Conservation (phyloP, 2,329 filamentous ascomycete genomes). For the Incumbomyces lentus region DNA sequence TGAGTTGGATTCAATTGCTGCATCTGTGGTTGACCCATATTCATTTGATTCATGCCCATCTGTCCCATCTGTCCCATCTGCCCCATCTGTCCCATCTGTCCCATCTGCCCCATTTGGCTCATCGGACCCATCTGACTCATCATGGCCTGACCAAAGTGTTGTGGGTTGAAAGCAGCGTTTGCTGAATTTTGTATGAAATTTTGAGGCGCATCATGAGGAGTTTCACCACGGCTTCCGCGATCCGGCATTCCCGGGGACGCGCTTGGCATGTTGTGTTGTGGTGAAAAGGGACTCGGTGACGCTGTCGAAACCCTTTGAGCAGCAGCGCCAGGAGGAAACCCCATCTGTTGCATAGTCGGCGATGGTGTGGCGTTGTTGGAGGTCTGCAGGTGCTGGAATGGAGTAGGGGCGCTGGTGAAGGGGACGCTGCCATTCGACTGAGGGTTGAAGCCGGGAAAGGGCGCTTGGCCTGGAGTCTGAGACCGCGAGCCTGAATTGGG, state of each 20-base stretch:
- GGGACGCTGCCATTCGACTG: slow-evolving; percentile 50
- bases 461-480: slow-evolving; percentile 76
- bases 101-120: background rate
- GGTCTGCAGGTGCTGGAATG: slow-evolving; percentile 73
- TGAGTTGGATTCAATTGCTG: slow-evolving; percentile 60
- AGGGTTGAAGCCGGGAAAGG: slow-evolving; percentile 60
- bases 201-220: slow-evolving; percentile 56
- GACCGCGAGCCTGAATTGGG: slow-evolving; percentile 78
- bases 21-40: slow-evolving; percentile 42
- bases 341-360: slow-evolving; percentile 71
- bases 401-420: slow-evolving; percentile 51
- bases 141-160: slow-evolving; percentile 35
- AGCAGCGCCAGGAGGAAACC: slow-evolving; percentile 55
- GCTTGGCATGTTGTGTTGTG: slow-evolving; percentile 62
- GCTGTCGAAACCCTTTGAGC: slow-evolving; percentile 78
- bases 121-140: slow-evolving; percentile 19
- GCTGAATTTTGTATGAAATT: slow-evolving; percentile 47
- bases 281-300: slow-evolving; percentile 84
- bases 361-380: slow-evolving; percentile 82
- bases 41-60: slow-evolving; percentile 35
- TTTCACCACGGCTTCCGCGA: slow-evolving; percentile 53
- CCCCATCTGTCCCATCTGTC: background rate
- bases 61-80: slow-evolving; percentile 32
- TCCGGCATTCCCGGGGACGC: slow-evolving; percentile 69
- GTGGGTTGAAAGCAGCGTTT: slow-evolving; percentile 27